Conservation (phyloP, 441 rosid species). For the Sinapis alba region DNA sequence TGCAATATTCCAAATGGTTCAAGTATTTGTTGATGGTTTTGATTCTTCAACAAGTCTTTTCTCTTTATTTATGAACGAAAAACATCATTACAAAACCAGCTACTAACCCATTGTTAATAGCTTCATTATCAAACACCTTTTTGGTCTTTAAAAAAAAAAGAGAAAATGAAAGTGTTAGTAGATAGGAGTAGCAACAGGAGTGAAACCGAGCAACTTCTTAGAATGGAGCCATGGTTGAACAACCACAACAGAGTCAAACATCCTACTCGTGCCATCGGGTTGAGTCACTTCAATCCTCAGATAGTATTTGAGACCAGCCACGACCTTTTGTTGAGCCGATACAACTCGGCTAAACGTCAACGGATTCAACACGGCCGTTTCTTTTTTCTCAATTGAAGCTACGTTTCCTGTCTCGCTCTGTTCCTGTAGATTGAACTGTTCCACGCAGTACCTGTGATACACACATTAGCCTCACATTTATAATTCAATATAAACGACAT, state of each 20-base stretch:
- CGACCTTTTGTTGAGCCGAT: constrained; percentile 71
- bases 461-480: constrained; percentile 17
- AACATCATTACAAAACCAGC: constrained; percentile 28
- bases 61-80: constrained; percentile 32
- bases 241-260: constrained; percentile 63
- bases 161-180: constrained; percentile 17
- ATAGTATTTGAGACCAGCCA: constrained; percentile 66
- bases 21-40: not conserved
- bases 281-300: constrained; percentile 56
- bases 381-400: constrained; percentile 11
- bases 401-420: constrained; percentile 27
- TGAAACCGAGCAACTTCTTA: constrained; percentile 56
- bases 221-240: constrained; percentile 63
- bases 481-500: not conserved
- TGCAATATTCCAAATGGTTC: constrained; percentile 10
- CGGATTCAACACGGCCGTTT: constrained; percentile 1
- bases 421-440: constrained; percentile 28
- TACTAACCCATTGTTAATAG: constrained; percentile 34
- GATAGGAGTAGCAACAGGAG: constrained; percentile 41
- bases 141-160: not conserved
- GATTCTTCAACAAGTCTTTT: not conserved
- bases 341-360: constrained; percentile 56
- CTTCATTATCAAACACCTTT: not conserved
- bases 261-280: constrained; percentile 29
- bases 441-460: constrained; percentile 34